Evolutionary conservation across 108 stramenopile genomes (phyloP), one percentile per base, ranked within the genome.

Genomic region (Skeletonema marinoi): DNA sequence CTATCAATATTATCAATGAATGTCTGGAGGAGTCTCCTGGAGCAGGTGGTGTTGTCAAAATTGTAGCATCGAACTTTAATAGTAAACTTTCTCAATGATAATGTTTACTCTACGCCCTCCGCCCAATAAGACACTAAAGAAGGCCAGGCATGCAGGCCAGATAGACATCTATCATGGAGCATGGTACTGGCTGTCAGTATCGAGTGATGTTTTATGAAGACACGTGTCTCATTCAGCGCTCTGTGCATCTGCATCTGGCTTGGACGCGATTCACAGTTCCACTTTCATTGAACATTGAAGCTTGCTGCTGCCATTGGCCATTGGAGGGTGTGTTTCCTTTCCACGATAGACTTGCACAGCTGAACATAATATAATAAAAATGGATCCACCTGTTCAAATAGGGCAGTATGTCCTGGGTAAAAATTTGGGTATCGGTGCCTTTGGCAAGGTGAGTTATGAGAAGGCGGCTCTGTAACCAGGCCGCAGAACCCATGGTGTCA

Each of bases 351-450:
- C 19, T 19, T 51, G 50, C 54, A 25, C 4, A 56, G 19, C 25
- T 21, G 9, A 56, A 56, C 21, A 29, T 4, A 56, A 29, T 9
- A 56, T 11, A 56, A 3, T 19, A 56, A 54, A 56, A 56, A 56
- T 56, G 68, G 92, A 95, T 73, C 85, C 90, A 58, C 96, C 93
- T 29, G 93, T 99, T 29, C 91, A 93, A 56, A 97, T 99, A 19
- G 99, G 98, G 38, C 96, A 96, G 67, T 99, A 98, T 85, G 90
- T 97, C 12, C 88, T 99, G 67, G 97, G 97, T 59, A 99, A 98
- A 83, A 99, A 98, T 80, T 88, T 99, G 41, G 99, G 99, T 8
- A 99, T 99, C 62, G 99, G 99, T 33, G 98, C 99, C 29, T 99
- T 99, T 73, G 99, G 99, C 94, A 99, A 94, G 98, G 92, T 92